phyloP scores from a whole-genome alignment of 345 rosid genomes.

The Anastatica hierochuntica region DNA sequence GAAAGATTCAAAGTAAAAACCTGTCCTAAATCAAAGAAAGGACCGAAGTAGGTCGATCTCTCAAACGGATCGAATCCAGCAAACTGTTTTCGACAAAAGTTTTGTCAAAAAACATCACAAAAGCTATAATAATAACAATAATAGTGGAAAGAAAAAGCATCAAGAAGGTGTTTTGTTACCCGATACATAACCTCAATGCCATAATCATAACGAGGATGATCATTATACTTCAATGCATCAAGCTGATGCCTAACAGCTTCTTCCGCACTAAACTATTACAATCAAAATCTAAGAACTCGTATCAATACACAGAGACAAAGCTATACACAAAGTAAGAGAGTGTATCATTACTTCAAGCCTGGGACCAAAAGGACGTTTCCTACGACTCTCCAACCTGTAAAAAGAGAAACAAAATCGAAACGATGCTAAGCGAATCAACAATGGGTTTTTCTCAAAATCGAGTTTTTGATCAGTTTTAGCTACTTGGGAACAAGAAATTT shows the following conservation, averaged over 20 bases:
- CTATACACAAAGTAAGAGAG: background rate
- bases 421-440: background rate
- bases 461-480: no score
- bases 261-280: slow-evolving; percentile 75
- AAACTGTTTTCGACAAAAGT: slow-evolving; percentile 60
- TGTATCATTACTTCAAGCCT: slow-evolving; percentile 49
- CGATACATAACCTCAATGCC: slow-evolving; percentile 89
- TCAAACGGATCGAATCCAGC: slow-evolving; percentile 97
- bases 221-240: slow-evolving; percentile 78
- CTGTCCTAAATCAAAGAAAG: slow-evolving; percentile 86
- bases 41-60: slow-evolving; percentile 90
- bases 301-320: slow-evolving; percentile 1
- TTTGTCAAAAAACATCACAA: background rate
- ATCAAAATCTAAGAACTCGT: slow-evolving; percentile 17
- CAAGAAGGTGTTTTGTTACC: slow-evolving; percentile 32
- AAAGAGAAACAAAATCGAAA: background rate
- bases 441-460: no score
- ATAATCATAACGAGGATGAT: slow-evolving; percentile 77
- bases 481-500: background rate
- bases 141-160: background rate
- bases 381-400: slow-evolving; percentile 78
- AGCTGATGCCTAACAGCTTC: slow-evolving; percentile 75
- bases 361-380: slow-evolving; percentile 89
- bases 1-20: slow-evolving; percentile 25
- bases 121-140: background rate